Percentiles rank a stretch among this genome's conserved stretches.
These are phyloP conservation scores for Platanthera zijinensis DNA, from an alignment of 106 monocot genomes.

Conservation along the genomic window DNA sequence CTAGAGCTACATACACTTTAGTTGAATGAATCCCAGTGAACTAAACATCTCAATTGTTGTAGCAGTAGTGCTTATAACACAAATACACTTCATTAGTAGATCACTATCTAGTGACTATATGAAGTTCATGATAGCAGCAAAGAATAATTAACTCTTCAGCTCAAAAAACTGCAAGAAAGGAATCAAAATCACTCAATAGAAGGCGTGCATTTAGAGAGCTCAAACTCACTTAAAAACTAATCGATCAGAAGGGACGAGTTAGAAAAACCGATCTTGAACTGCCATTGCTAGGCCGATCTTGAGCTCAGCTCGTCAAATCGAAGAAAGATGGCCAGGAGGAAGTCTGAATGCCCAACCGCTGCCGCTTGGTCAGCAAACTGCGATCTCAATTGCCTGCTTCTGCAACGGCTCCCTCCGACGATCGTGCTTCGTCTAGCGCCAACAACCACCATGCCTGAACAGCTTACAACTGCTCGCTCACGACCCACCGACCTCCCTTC, in stretches of 20 bases:
- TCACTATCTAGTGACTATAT: neutral
- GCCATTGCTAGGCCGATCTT: constrained; percentile 14
- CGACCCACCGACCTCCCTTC: no score
- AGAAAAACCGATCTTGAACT: neutral
- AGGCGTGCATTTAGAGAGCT: neutral
- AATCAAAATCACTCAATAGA: neutral
- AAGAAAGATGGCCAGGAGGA: neutral
- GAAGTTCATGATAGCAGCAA: neutral
- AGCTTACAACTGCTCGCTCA: no score
- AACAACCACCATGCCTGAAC: no score
- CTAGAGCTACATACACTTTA: constrained; percentile 21
- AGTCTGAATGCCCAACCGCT: neutral
- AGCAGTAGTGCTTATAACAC: neutral
- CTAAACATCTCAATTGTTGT: neutral
- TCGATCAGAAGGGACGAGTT: neutral
- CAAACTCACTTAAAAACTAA: neutral
- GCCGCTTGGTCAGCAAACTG: no score
- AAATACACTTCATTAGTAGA: neutral
- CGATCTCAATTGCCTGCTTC: no score
- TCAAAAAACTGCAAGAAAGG: neutral
- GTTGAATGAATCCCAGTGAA: no score
- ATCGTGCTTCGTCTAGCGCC: no score
- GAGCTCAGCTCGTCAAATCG: constrained; percentile 6
- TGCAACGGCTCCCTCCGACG: no score
- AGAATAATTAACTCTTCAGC: neutral